Percentiles rank a stretch among this genome's conserved stretches.
Conservation (phyloP, 1,139 yeast genomes). For the Blastobotrys elegans region DNA sequence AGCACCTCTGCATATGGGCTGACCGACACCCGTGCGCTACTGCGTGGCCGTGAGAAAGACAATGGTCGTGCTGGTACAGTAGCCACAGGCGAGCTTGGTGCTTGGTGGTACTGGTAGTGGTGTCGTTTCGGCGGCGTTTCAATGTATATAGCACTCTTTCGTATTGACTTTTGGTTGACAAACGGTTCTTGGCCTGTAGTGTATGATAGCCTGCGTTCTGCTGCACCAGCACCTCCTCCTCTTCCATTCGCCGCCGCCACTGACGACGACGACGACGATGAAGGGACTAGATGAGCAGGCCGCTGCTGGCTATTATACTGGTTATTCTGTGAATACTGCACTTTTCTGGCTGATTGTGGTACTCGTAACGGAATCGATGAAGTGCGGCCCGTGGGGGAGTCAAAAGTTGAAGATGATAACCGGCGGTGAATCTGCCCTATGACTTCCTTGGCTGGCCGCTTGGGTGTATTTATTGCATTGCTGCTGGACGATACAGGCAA, state of each 20-base stretch:
- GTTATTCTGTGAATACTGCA: not conserved
- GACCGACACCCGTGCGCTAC: slow-evolving; percentile 13
- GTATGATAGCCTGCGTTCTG: slow-evolving; percentile 8
- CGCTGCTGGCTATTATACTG: not conserved
- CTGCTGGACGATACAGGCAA: slow-evolving; percentile 18
- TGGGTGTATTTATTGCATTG: slow-evolving; percentile 11
- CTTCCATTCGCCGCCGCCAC: too few species aligned
- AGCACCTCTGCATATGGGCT: slow-evolving; percentile 14
- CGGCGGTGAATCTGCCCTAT: slow-evolving; percentile 24
- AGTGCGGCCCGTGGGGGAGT: slow-evolving; percentile 9
- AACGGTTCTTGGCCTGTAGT: slow-evolving; percentile 12
- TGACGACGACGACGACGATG: too few species aligned
- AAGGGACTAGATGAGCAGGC: slow-evolving; percentile 5
- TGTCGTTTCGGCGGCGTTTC: slow-evolving; percentile 5
- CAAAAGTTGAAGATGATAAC: slow-evolving; percentile 15
- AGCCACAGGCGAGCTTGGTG: slow-evolving; percentile 12
- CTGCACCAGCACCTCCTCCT: too few species aligned
- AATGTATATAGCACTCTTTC: slow-evolving; percentile 8
- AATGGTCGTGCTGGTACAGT: slow-evolving; percentile 10
- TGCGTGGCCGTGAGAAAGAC: slow-evolving; percentile 10
- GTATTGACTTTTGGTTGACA: slow-evolving; percentile 11
- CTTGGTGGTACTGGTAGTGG: slow-evolving; percentile 11
- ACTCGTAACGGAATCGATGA: slow-evolving; percentile 20
- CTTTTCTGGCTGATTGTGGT: not conserved
- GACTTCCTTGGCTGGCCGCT: slow-evolving; percentile 23